Evolutionary conservation across 306 rosid genomes (phyloP), one percentile per base, ranked within the genome.

Genomic region (Trifolium subterraneum): DNA sequence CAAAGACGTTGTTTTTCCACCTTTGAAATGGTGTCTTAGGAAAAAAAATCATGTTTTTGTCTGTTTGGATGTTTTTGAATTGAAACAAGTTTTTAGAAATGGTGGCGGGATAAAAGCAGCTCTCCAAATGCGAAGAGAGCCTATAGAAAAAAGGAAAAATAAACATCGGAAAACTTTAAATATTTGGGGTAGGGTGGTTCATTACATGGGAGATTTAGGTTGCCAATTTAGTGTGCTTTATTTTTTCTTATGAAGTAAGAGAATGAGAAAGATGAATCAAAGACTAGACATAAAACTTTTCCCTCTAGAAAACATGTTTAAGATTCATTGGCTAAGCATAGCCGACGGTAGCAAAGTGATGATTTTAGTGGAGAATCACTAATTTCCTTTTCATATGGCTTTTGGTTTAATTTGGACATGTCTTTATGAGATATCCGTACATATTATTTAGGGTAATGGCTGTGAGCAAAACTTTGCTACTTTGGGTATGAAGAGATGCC

Each of bases 311-410:
- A 68, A 31, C 67, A 39, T 71, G 70, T 50, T 59, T 23, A 20
- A 44, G 72, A 72, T 31, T 68, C 29, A 81, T 76, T 68, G 78
- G 78, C 36, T 64, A 69, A 59, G 76, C 33, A 41, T 52, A 87
- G 77, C 86, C 87, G 84, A 87, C 86, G 83, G 58, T 61, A 23
- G 64, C 19, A 70, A 82, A 61, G 41, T 65, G 38, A 47, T 54
- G 55, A 41, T 13, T 0, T 47, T 72, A 74, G 88, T 80, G 91
- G 93, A 85, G 83, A 78, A 87, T 87, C 81, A 72, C 82, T 77
- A 68, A 64, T 50, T 80, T 52, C 80, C 86, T 81, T 83, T 85
- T 77, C 87, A 78, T 50, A 74, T 72, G 76, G 67, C 82, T 81
- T 51, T 52, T 72, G 69, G 56, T 10, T 10, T 10, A 47, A 13